Evolutionary conservation across 352 stramenopile species (phyloP), one percentile per base, ranked within the genome.

Genomic region (Phytopythium aichiense): DNA sequence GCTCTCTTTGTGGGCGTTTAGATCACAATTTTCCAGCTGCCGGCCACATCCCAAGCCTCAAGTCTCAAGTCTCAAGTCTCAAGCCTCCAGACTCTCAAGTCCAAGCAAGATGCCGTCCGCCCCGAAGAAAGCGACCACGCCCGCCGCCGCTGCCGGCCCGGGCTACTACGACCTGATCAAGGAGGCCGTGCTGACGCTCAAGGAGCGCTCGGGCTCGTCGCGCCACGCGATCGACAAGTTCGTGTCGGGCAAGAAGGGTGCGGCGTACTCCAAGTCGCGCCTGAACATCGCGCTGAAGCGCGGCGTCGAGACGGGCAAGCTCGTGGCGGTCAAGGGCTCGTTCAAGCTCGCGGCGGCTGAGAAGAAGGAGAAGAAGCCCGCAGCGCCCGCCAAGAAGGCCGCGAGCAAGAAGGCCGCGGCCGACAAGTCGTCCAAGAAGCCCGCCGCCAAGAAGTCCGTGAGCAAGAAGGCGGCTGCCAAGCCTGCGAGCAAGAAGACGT

Each of bases 191-290:
- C 61, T 91, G 51, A 65, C 84, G 63, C 87, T 98, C 53, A 97
- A 98, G 74, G 92, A 97, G 61, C 90, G 91, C 69, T 88, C 73
- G 58, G 92, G 93, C 58, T 97, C 90, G 57, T 98, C 92, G 31
- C 79, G 87, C 51, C 79, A 95, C 64, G 93, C 93, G n/a, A 98
- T 98, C 66, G 95, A 97, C 76, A 98, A 98, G 76, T 97, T 84
- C 66, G 89, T 98, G 65, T 85, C 89, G 55, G 74, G 77, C 23
- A 94, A 94, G 77, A 94, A 95, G 72, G 85, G 83, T 49, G 70
- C 72, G 22, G 81, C 72, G 50, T 94, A 92, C 75, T 80, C 76
- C 55, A 89, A 89, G 63, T 87, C 85, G 46, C 82, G 84, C 23
- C 70, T 96, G 46, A 95, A 94, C 74, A 88, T 95, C 23, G 89